Conservation (phyloP, 345 rosid genomes). For the Kandelia obovata region DNA sequence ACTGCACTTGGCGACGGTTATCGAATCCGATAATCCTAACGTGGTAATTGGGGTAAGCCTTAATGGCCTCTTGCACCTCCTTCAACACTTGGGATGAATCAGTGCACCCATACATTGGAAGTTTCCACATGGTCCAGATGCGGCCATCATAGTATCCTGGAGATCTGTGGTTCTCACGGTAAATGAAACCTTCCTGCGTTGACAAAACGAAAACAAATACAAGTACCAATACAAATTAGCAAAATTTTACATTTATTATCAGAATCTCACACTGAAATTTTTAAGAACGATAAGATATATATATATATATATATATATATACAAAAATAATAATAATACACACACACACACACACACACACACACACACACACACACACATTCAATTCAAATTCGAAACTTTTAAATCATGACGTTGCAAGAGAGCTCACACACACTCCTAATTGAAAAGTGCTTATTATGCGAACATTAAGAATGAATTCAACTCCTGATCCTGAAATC, state of each 20-base stretch:
- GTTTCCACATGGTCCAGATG: conserved; percentile 58
- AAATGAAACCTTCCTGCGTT: conserved; percentile 31
- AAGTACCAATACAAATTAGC: neutral
- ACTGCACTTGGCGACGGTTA: conserved; percentile 48
- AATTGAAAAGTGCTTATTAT: too few species aligned
- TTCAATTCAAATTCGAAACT: too few species aligned
- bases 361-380: too few species aligned
- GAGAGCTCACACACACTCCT: too few species aligned
- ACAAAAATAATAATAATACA: too few species aligned
- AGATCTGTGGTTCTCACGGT: conserved; percentile 33
- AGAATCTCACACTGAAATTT: too few species aligned
- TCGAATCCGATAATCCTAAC: conserved; percentile 45
- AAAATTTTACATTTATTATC: neutral
- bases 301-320: too few species aligned
- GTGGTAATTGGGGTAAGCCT: conserved; percentile 27
- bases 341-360: too few species aligned
- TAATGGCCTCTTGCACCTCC: conserved; percentile 39
- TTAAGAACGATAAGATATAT: too few species aligned
- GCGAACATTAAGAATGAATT: too few species aligned
- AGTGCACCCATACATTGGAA: conserved; percentile 53
- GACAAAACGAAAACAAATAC: neutral
- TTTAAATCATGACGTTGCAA: too few species aligned
- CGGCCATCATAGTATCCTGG: conserved; percentile 51
- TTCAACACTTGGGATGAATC: conserved; percentile 35
- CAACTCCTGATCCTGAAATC: too few species aligned